Evolutionary conservation across 2,329 filamentous ascomycete species (phyloP).

Genomic region (Niveomyces coronatus): DNA sequence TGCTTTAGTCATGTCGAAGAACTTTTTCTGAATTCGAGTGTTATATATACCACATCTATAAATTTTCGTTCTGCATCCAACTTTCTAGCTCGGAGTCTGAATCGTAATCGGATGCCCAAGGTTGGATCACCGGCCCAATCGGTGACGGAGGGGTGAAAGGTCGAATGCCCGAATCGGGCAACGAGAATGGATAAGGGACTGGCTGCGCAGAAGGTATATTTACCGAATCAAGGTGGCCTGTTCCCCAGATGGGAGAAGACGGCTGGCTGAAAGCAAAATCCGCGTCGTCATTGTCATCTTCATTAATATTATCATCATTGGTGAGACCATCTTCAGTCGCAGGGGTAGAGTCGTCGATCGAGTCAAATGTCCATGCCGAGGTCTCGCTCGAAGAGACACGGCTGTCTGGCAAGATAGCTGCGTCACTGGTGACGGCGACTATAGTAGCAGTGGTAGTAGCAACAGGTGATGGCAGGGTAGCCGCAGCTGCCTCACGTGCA

Average conservation of each 20-base stretch:
- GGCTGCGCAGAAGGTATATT: slow-evolving; percentile 9
- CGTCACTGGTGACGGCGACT: background rate
- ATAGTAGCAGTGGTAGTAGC: background rate
- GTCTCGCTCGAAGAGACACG: too few species aligned
- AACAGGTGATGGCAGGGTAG: background rate
- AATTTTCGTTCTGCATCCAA: background rate
- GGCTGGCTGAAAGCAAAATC: background rate
- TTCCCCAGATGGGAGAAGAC: background rate
- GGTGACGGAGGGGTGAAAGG: slow-evolving; percentile 5
- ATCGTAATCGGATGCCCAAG: background rate
- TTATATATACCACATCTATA: too few species aligned
- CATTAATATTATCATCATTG: background rate
- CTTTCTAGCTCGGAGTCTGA: background rate
- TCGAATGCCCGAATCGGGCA: slow-evolving; percentile 1
- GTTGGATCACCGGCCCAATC: background rate
- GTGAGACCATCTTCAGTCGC: background rate
- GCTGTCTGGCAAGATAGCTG: too few species aligned
- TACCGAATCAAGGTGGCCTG: background rate
- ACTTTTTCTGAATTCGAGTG: too few species aligned
- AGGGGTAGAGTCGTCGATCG: too few species aligned
- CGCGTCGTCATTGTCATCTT: background rate
- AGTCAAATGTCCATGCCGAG: too few species aligned
- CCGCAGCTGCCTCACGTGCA: background rate
- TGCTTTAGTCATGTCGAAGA: too few species aligned
- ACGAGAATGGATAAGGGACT: slow-evolving; percentile 6